A percentile compares a stretch with the other conserved stretches of the same genome.
These are phyloP conservation scores for Tolypocladium inflatum DNA, from an alignment of 2,329 filamentous ascomycete genomes.

Conservation along the genomic window DNA sequence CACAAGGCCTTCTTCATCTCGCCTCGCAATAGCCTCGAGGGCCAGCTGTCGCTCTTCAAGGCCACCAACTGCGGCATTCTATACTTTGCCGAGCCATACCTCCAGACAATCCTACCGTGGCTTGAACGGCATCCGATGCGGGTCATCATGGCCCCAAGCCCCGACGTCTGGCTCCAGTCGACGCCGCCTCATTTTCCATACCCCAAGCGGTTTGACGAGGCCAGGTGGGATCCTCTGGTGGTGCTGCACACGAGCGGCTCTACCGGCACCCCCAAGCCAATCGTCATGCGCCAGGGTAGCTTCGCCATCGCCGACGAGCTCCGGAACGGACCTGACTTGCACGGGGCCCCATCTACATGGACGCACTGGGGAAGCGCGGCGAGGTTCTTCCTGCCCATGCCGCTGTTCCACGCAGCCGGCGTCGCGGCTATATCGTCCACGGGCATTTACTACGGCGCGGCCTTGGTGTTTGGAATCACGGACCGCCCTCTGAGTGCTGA, in stretches of 20 bases:
- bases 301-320: slow-evolving; percentile 22
- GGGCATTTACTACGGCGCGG: slow-evolving; percentile 18
- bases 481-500: slow-evolving; percentile 25
- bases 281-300: slow-evolving; percentile 29
- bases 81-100: slow-evolving; percentile 13
- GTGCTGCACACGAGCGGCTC: slow-evolving; percentile 9
- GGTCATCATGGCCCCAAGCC: slow-evolving; percentile 19
- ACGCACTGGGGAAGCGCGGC: neutral
- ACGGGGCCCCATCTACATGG: slow-evolving; percentile 7
- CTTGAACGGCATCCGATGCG: slow-evolving; percentile 19
- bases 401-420: slow-evolving; percentile 28
- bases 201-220: slow-evolving; percentile 4
- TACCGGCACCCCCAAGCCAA: slow-evolving; percentile 16
- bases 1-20: slow-evolving; percentile 7
- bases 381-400: slow-evolving; percentile 16
- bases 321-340: slow-evolving; percentile 6
- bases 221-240: slow-evolving; percentile 4
- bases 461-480: slow-evolving; percentile 17
- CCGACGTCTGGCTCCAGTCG: slow-evolving; percentile 26
- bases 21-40: slow-evolving; percentile 7
- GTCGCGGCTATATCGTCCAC: slow-evolving; percentile 10
- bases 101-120: slow-evolving; percentile 6
- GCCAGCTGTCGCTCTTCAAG: slow-evolving; percentile 26
- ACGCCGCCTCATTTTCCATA: slow-evolving; percentile 16
- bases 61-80: slow-evolving; percentile 31